Percentiles rank a stretch among this genome's conserved stretches.
phyloP scores from a whole-genome alignment of 371 early-diverging fungal species.

The Lichtheimia hyalospora region DNA sequence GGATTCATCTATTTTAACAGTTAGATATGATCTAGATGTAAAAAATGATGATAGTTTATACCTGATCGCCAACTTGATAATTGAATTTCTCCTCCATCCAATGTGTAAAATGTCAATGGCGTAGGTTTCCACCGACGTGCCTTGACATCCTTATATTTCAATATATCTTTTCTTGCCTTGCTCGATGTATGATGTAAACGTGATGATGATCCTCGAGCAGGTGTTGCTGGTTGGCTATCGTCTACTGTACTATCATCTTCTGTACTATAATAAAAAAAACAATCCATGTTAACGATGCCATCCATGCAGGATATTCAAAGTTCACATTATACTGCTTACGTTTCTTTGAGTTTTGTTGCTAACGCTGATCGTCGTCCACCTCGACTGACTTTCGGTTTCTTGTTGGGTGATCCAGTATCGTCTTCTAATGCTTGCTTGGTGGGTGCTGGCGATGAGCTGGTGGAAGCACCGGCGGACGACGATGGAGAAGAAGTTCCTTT shows the following conservation, averaged over 20 bases:
- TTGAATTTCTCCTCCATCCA: slow-evolving; percentile 29
- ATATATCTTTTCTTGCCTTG: slow-evolving; percentile 23
- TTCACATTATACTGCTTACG: neutral
- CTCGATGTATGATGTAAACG: neutral
- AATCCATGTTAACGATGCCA: neutral
- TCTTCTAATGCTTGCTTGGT: slow-evolving; percentile 1
- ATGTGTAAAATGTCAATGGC: slow-evolving; percentile 33
- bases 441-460: slow-evolving; percentile 11
- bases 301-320: neutral
- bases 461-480: slow-evolving; percentile 9
- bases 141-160: slow-evolving; percentile 37
- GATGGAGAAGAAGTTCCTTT: slow-evolving; percentile 13
- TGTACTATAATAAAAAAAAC: neutral
- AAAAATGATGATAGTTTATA: neutral
- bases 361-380: neutral
- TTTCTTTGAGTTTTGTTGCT: neutral
- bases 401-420: slow-evolving; percentile 3
- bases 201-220: neutral
- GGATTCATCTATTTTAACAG: slow-evolving; percentile 20
- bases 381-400: slow-evolving; percentile 7
- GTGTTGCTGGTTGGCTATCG: neutral
- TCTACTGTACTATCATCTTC: neutral
- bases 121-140: slow-evolving; percentile 30
- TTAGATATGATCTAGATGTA: neutral
- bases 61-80: slow-evolving; percentile 35